These are phyloP conservation scores for Musa balbisiana DNA, from an alignment of 202 grass and related monocot species.

Conservation along the genomic window DNA sequence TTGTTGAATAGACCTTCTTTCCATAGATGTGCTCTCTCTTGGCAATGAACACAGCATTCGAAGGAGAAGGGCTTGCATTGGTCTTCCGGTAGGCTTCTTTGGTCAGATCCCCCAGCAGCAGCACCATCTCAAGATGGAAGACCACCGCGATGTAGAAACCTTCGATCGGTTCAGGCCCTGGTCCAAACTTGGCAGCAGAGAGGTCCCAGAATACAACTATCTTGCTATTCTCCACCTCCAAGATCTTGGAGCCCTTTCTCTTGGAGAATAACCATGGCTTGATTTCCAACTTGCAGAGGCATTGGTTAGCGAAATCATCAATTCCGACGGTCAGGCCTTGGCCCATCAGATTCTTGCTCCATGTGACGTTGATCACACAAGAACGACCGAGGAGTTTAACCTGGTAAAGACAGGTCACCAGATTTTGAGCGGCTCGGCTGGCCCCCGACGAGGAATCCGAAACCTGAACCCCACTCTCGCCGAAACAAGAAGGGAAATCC, in stretches of 20 bases:
- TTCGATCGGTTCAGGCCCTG: conserved; percentile 36
- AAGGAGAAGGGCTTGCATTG: conserved; percentile 11
- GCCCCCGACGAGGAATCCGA: conserved; percentile 25
- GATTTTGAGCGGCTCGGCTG: conserved; percentile 23
- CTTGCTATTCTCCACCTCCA: too few species aligned
- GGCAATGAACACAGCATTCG: too few species aligned
- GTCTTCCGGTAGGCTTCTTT: background rate
- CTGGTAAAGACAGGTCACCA: conserved; percentile 44
- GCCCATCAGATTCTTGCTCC: conserved; percentile 8
- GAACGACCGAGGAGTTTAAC: conserved; percentile 28
- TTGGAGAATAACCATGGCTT: too few species aligned
- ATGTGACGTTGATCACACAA: conserved; percentile 35
- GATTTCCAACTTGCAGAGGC: background rate
- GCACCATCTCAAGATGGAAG: conserved; percentile 32
- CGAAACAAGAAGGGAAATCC: conserved; percentile 31
- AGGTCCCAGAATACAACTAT: conserved; percentile 50
- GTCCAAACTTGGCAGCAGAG: conserved; percentile 30
- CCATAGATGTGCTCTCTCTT: conserved; percentile 10
- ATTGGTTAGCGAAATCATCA: conserved; percentile 29
- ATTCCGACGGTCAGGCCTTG: conserved; percentile 34
- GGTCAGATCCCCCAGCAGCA: conserved; percentile 30
- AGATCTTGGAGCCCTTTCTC: too few species aligned
- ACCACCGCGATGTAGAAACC: conserved; percentile 36
- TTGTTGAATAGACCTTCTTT: conserved; percentile 40
- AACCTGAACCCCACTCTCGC: conserved; percentile 42